These are phyloP conservation scores for Bipolaris zeicola DNA, from an alignment of 2,329 filamentous ascomycete genomes.

Conservation along the genomic window DNA sequence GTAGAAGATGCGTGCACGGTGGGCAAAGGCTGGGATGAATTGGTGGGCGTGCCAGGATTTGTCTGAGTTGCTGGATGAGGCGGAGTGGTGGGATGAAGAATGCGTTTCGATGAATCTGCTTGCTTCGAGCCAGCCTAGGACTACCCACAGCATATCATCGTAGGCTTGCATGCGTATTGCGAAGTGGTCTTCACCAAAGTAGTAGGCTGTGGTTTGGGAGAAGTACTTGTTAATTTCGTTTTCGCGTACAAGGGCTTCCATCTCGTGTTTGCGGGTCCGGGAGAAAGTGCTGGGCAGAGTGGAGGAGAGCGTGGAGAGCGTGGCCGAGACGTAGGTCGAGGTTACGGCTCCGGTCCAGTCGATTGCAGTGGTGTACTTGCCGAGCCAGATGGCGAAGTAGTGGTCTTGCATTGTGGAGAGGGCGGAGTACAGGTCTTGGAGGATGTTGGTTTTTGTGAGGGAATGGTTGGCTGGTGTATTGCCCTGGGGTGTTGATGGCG, in stretches of 20 bases:
- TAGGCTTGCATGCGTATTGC: conserved; percentile 78
- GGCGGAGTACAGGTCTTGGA: conserved; percentile 56
- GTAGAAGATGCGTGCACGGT: conserved; percentile 85
- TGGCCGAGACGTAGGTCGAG: conserved; percentile 76
- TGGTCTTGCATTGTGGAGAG: conserved; percentile 75
- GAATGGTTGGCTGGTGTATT: neutral
- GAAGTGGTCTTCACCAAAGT: conserved; percentile 84
- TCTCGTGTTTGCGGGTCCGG: conserved; percentile 33
- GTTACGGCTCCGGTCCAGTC: conserved; percentile 93
- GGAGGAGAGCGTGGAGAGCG: conserved; percentile 70
- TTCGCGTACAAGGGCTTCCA: conserved; percentile 61
- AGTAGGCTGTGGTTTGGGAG: conserved; percentile 75
- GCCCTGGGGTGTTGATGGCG: neutral
- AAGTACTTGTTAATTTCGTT: conserved; percentile 87
- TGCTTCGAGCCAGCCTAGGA: conserved; percentile 85
- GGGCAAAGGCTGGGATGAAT: conserved; percentile 78
- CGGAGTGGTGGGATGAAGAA: conserved; percentile 63
- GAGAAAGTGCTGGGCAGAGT: conserved; percentile 45
- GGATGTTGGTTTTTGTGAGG: conserved; percentile 21
- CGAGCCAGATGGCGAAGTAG: conserved; percentile 78
- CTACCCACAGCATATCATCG: conserved; percentile 96
- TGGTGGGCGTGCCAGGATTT: conserved; percentile 73
- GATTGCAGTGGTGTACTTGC: conserved; percentile 83
- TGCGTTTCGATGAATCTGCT: conserved; percentile 78
- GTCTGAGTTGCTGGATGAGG: conserved; percentile 9